These are phyloP conservation scores for Strigomonas oncopelti DNA, from an alignment of 208 protist genomes.

Conservation along the genomic window DNA sequence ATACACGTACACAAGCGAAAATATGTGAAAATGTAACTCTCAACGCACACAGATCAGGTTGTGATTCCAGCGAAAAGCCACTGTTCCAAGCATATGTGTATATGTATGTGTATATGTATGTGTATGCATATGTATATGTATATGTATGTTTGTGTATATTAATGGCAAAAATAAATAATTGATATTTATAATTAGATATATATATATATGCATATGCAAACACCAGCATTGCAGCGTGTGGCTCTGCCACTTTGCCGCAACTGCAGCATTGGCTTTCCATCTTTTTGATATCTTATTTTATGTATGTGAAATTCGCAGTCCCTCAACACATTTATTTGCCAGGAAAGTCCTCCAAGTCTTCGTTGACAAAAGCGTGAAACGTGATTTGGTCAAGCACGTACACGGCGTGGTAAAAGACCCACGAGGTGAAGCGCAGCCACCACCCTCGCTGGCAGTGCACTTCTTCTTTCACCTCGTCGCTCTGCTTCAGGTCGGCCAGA, in stretches of 20 bases:
- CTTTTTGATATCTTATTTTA: background rate
- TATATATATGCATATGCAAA: slow-evolving; percentile 5
- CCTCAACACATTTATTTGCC: background rate
- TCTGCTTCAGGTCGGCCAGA: slow-evolving; percentile 53
- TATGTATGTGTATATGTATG: too few relatives aligned
- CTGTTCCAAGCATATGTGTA: too few relatives aligned
- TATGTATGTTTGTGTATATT: slow-evolving; percentile 3
- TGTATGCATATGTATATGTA: too few relatives aligned
- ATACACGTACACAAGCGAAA: too few relatives aligned
- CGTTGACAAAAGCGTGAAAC: slow-evolving; percentile 58
- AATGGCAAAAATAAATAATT: too few relatives aligned
- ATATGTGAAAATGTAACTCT: too few relatives aligned
- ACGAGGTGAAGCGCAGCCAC: slow-evolving; percentile 70
- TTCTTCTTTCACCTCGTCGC: slow-evolving; percentile 63
- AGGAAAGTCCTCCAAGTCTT: slow-evolving; percentile 39
- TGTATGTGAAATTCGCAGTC: background rate
- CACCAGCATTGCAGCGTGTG: background rate
- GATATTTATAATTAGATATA: background rate
- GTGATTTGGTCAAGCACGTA: slow-evolving; percentile 68
- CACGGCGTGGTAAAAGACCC: slow-evolving; percentile 81
- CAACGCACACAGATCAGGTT: too few relatives aligned
- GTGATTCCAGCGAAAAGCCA: too few relatives aligned
- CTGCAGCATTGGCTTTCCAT: background rate
- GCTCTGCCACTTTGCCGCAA: too few relatives aligned
- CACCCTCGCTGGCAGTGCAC: slow-evolving; percentile 59